Evolutionary conservation across 2,329 filamentous ascomycete genomes (phyloP), one percentile per base, ranked within the genome.

Genomic region (Diaporthe capsici): DNA sequence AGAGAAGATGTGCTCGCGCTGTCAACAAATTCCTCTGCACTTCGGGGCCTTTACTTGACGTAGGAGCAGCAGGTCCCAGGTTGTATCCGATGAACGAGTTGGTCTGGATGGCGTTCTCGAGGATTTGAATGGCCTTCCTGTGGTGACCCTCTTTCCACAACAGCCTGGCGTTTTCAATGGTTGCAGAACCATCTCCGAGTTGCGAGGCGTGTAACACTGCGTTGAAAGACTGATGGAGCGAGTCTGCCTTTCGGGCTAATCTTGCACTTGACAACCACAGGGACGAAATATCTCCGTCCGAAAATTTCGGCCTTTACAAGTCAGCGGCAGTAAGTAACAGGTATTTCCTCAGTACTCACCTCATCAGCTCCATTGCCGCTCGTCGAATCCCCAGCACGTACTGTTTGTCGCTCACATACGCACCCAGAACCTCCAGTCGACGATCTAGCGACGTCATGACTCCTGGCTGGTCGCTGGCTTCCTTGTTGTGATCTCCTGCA

Each of bases 141-240:
- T 96, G 95, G 81, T 98, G 94, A 0, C 95, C 95, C 82, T 98
- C 95, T 79, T 94, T 95, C 95, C 97, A 99, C 10, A 98, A 86
- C 42, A 99, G 88, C 76, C 96, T 93, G 2, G 97, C 95, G 82
- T 99, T 96, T 82, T 99, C 97, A 76, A 99, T 97, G 13, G 95
- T 96, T 15, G 96, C 95, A 2, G 94, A 95, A 75, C 94, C 92
- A 79, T 98, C 95, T 28, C 95, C 94, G 15, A 98, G 90, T 76
- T 93, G 91, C 31, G 94, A 93, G 15, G 97, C 97, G 84, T 97
- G 95, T 2, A 98, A 89, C 34, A 98, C 95, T 20, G 96, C 95
- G 82, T 97, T 97, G 86, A 98, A 98, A 0, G 97, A 97, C 79
- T 96, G 95, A 73, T 95, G 93, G 72, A 93, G 93, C 22, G 94